Evolutionary conservation across 2,329 filamentous ascomycete genomes (phyloP), one percentile per base, ranked within the genome.

Genomic region (Daldinia eschscholtzii): DNA sequence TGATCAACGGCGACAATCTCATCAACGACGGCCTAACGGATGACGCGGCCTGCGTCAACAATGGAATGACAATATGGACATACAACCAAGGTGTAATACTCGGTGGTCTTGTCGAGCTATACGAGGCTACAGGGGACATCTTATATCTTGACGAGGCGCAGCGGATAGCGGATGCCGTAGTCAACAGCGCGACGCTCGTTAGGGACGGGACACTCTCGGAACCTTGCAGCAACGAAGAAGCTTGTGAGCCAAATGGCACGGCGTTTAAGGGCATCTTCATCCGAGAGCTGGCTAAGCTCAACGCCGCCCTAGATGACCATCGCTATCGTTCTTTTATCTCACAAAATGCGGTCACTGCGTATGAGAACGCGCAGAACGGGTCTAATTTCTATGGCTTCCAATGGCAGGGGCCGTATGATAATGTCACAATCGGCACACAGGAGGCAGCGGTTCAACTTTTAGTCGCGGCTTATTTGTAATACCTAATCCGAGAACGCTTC

Each of bases 241-340:
- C 72, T 5, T 79, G 77, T 65, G 71, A 76, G 46, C 70, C 72
- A 18, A 75, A 78, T 46, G 83, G 80, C 0, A 81, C 83, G 0
- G 85, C 89, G 52, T 91, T 91, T 81, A 91, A 91, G 73, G 89
- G 89, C 0, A 81, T 90, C 4, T 90, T 91, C 71, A 83, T 84
- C 23, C 83, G 88, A 0, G 88, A 88, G 61, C 77, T 91, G 9
- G 80, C 81, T 39, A 81, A 82, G 41, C 74, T 91, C 42, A 80
- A 89, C 4, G 76, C 78, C 1, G 83, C 75, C 2, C 81, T 83
- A 0, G 82, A 82, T 0, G 79, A 83, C 37, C 77, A 79, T 4
- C 74, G 72, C 2, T 89, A 86, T 71, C 75, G 73, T 7, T 65
- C 76, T 2, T 86, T 87, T 41, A 82, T 90, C 37, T 72, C 77